Evolutionary conservation across 495 filamentous ascomycete species (phyloP), one percentile per base, ranked within the genome.

Genomic region (Daldinia decipiens): DNA sequence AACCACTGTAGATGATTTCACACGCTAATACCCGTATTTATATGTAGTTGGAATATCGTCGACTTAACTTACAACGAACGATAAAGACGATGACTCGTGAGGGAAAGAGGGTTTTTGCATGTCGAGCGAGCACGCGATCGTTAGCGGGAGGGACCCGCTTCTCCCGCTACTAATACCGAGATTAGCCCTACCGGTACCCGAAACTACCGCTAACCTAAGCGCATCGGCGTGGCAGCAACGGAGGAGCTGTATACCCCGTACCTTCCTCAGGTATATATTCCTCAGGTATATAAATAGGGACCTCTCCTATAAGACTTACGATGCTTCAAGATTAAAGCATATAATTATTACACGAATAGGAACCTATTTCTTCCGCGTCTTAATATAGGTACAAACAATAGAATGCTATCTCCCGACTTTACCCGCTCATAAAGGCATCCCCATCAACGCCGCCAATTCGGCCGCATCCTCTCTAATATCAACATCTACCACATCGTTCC

Each of bases 91-190:
- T 36, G 53, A 24, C 39, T 61, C 38, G 36, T 47, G 67, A 59
- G 40, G 61, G 55, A 56, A 65, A 70, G 51, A 61, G 61, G 47
- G 40, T 19, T 34, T 69, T 68, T 52, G 17, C 53, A 54, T 65
- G 19, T 51, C 59, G 52, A 58, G 59, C 68, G 51, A 70, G 68
- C 68, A 70, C 68, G 68, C 68, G 32, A 70, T 70, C 21, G 31
- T 43, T 55, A 50, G 51, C 27, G 50, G 24, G 24, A 39, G 21
- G 29, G 61, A n/a, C 39, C 67, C 67, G 56, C 59, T 59, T 59
- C 32, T 32, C 52, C 53, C 53, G 53, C 24, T 53, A 54, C 26
- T 17, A 13, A 19, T 47, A 47, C 43, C 43, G 32, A 17, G 12
- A 32, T 54, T 26, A 55, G 50, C 61, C 61, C 26, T 55, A 51